Base-by-base conservation (phyloP, 495 filamentous ascomycete genomes). In the Aspergillus sclerotiicarbonarius region DNA sequence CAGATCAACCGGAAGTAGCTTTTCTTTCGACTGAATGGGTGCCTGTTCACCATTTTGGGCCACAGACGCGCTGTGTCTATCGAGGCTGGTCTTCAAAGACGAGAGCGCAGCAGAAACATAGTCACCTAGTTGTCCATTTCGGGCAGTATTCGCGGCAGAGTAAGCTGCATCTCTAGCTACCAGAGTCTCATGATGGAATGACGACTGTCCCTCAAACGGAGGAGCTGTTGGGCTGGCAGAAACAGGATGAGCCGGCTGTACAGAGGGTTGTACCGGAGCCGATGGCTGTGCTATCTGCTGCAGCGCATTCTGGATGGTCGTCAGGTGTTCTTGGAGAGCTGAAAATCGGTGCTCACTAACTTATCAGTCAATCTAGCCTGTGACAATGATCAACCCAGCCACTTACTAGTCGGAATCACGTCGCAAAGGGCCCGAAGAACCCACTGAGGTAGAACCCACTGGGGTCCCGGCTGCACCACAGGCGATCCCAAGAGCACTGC, bases 201-300 rank as follows among this genome's bases (percentile, higher is more conserved):
- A 68, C 6, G 66, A 68, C 21, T 66, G 63, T 6, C 66, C 66
- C 52, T 68, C 66, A 15, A 68, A 68, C 15, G 66, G 53, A 16
- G 63, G 66, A 18, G 51, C 48, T 15, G 61, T 58, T 2, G 58
- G 59, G 9, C 57, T 18, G 6, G 62, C 51, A 8, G 60, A 50
- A 5, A 47, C 37, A 15, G 63, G 47, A 16, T 49, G 37, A 9
- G 55, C 46, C 2, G 62, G 45, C 19, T 41, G 21, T 3, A 52
- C 21, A n/a, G 60, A 32, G 8, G 62, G 39, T n/a, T 35, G 21
- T 3, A 52, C 21, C 15, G 60, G 31, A 9, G 32, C 9, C 1
- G 65, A 29, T 6, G 58, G n/a, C n/a, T 45, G 54, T 6, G 59
- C 52, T 1, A 68, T 30, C 10, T 66, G 53, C 33, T 53, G 48